Evolutionary conservation across 305 asterid species (phyloP).

Genomic region (Solanum hybrid): DNA sequence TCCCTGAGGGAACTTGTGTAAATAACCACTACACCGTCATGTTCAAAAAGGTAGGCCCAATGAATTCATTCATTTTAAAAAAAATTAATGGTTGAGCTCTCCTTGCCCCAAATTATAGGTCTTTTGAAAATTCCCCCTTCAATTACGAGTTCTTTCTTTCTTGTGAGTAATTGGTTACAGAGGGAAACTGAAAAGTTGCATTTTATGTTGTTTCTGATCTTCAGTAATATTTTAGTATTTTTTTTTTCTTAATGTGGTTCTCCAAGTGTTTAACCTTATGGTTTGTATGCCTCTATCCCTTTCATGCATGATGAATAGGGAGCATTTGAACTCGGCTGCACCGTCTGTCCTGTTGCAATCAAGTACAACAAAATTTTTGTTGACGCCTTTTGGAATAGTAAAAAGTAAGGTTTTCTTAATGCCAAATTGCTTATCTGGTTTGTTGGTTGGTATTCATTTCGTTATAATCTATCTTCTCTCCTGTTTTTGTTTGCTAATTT

Average conservation of each 20-base stretch:
- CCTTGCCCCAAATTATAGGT: background rate
- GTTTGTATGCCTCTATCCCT: background rate
- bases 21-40: slow-evolving; percentile 94
- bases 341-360: slow-evolving; percentile 94
- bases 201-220: background rate
- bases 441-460: background rate
- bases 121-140: background rate
- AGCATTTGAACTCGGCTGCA: slow-evolving; percentile 89
- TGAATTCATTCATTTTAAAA: background rate
- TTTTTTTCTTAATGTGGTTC: background rate
- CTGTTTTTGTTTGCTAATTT: background rate
- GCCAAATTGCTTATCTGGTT: slow-evolving; percentile 6
- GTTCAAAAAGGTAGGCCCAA: slow-evolving; percentile 75
- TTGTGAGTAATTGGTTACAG: background rate
- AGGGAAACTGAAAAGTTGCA: background rate
- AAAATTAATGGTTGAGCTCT: background rate
- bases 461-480: background rate
- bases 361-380: slow-evolving; percentile 96
- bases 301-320: slow-evolving; percentile 44
- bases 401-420: slow-evolving; percentile 55
- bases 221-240: background rate
- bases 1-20: slow-evolving; percentile 98
- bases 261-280: background rate
- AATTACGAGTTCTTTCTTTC: background rate
- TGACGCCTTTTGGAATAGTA: slow-evolving; percentile 97